Evolutionary conservation across 2,329 filamentous ascomycete genomes (phyloP), one percentile per base, ranked within the genome.

Genomic region (Myriosclerotinia duriaeana): DNA sequence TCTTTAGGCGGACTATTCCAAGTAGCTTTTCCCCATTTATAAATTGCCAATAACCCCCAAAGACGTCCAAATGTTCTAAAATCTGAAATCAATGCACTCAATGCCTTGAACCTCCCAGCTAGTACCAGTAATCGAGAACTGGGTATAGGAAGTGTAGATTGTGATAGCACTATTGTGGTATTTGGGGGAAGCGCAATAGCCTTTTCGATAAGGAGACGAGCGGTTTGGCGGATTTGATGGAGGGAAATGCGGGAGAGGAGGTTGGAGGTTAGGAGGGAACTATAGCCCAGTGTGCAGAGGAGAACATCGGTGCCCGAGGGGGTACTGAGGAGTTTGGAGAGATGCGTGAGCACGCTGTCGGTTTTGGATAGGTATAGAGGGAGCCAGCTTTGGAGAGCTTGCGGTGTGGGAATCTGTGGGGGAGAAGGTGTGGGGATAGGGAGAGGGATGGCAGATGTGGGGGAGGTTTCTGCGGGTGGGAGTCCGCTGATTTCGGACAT

Each of bases 31-130:
- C 82, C 87, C 82, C 88, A 90, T 70, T 88, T 80, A 78, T 91
- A 90, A 77, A 96, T 82, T 61, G 87, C 87, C 75, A 97, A 73
- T 73, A 93, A 76, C 0, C 87, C 89, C 89, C 91, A 96, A 40
- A 97, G 82, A 0, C 93, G 85, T 69, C 85, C 80, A 76, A 93
- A 91, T 67, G 88, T 89, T 68, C 91, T 83, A 69, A 87, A 85
- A 75, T 95, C 91, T 71, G 83, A 83, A 56, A 95, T 82, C 64
- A 94, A 80, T 44, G 78, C 82, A 22, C 87, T 86, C 17, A 96
- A 82, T 17, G 79, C 83, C 78, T 81, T 83, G 75, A 92, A 80
- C 5, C 72, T 78, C 55, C 74, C 76, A 20, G 85, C 81, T 48
- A 86, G 78, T 53, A 80, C 77, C 11, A 86, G 81, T 1, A 74